Base-by-base conservation (phyloP, 306 rosid species). In the Begonia loranthoides region DNA sequence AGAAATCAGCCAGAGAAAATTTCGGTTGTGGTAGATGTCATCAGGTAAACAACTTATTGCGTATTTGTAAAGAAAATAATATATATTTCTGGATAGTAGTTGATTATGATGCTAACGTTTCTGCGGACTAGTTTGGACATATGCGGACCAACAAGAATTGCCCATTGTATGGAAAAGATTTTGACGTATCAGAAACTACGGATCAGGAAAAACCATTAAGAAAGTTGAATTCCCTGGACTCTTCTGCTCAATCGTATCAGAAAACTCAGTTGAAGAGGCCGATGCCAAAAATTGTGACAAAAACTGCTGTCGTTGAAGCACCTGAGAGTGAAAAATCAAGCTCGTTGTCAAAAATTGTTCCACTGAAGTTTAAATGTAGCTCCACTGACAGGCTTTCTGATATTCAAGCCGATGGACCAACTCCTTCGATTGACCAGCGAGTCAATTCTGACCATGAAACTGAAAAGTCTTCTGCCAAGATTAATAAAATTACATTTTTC, bases 61-160 rank as follows among this genome's bases (percentile, higher is more conserved):
- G 49, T 15, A 4, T 6, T 12, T 47, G 34, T 41, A 7, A 5
- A 13, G 13, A 13, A 10, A 10, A 12, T 10, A n/a, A 43, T 43
- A 43, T 43, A 43, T 12, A n/a, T 43, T 43, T 43, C 15, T n/a
- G 47, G 15, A n/a, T 10, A 12, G 16, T 15, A 13, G 17, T 7
- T 24, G 38, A n/a, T 55, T 56, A 16, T 67, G 58, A 70, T 57
- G 61, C 38, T 66, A 39, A 13, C 43, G 9, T 60, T 72, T 59
- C 54, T 41, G 57, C 56, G 41, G 54, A 51, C 66, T 78, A 90
- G 97, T 73, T 74, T 72, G 95, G 97, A 73, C 97, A 90, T 65
- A 90, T 90, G 97, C 80, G 95, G 49, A 90, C 97, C 4, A 90
- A 90, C 82, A 90, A 90, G 78, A 78, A 90, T 76, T 90, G 97